phyloP scores from a whole-genome alignment of 179 eudicot species.

The Heliamphora pulchella region DNA sequence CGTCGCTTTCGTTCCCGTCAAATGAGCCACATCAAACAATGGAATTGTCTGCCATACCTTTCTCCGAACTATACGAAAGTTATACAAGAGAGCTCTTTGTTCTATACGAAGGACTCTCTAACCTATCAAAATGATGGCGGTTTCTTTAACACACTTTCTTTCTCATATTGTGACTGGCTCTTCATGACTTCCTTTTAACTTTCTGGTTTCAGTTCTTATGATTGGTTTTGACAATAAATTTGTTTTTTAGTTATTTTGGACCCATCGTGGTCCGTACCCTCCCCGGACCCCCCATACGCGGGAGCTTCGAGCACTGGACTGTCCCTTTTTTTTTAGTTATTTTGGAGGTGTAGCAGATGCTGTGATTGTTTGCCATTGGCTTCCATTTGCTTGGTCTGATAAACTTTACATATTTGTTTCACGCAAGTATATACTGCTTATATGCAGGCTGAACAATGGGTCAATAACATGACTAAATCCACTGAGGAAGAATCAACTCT shows the following conservation, averaged over 20 bases:
- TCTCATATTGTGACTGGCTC: not conserved
- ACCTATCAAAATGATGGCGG: too few species aligned
- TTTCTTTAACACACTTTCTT: too few species aligned
- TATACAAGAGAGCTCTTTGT: too few species aligned
- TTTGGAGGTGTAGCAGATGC: not conserved
- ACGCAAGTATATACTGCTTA: not conserved
- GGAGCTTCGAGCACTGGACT: too few species aligned
- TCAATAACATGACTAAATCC: conserved; percentile 31
- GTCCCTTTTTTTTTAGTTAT: too few species aligned
- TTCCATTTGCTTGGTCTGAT: not conserved
- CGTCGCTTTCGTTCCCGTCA: too few species aligned
- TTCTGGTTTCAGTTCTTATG: not conserved
- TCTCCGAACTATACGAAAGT: too few species aligned
- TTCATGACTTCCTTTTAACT: not conserved
- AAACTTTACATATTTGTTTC: not conserved
- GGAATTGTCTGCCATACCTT: too few species aligned
- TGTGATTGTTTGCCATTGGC: not conserved
- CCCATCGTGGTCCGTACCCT: too few species aligned
- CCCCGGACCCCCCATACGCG: too few species aligned
- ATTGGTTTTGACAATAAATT: not conserved
- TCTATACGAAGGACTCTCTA: too few species aligned
- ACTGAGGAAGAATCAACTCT: conserved; percentile 18
- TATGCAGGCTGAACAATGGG: conserved; percentile 48
- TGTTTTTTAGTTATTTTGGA: not conserved
- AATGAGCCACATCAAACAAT: too few species aligned